Percentiles rank a stretch among this genome's conserved stretches.
phyloP scores from a whole-genome alignment of 306 rosid species.

The Fragaria ananassa region DNA sequence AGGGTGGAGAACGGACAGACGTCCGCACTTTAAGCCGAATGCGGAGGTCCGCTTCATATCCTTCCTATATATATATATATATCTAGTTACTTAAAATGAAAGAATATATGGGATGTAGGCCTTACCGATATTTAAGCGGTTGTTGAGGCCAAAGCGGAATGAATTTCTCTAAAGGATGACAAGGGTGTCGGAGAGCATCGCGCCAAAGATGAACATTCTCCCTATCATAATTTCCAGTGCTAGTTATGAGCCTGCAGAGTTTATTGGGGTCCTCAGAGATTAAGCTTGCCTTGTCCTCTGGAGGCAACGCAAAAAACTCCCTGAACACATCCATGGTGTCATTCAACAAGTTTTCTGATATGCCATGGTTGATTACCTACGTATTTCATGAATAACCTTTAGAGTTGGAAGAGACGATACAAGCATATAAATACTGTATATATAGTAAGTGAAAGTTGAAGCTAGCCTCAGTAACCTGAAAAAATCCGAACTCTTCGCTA shows the following conservation, averaged over 20 bases:
- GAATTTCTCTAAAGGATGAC: slow-evolving; percentile 23
- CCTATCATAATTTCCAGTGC: slow-evolving; percentile 10
- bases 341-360: slow-evolving; percentile 10
- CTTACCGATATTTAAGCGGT: slow-evolving; percentile 1
- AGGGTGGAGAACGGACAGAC: too few species aligned
- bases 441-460: background rate
- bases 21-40: too few species aligned
- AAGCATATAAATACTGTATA: background rate
- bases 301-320: slow-evolving; percentile 18
- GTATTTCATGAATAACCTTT: background rate
- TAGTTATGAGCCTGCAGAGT: slow-evolving; percentile 16
- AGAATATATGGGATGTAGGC: background rate
- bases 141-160: slow-evolving; percentile 16
- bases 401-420: background rate
- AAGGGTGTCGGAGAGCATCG: slow-evolving; percentile 11
- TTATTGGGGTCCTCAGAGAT: slow-evolving; percentile 23
- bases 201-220: slow-evolving; percentile 23
- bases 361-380: slow-evolving; percentile 21
- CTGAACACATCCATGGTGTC: slow-evolving; percentile 11
- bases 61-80: too few species aligned
- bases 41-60: too few species aligned
- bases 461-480: slow-evolving; percentile 7
- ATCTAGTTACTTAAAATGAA: background rate
- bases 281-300: slow-evolving; percentile 16
- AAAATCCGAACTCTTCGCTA: slow-evolving; percentile 23